Percentiles rank a stretch among this genome's conserved stretches.
These are phyloP conservation scores for Stagonosporopsis chrysanthemi DNA, from an alignment of 2,329 filamentous ascomycete genomes.

Conservation along the genomic window DNA sequence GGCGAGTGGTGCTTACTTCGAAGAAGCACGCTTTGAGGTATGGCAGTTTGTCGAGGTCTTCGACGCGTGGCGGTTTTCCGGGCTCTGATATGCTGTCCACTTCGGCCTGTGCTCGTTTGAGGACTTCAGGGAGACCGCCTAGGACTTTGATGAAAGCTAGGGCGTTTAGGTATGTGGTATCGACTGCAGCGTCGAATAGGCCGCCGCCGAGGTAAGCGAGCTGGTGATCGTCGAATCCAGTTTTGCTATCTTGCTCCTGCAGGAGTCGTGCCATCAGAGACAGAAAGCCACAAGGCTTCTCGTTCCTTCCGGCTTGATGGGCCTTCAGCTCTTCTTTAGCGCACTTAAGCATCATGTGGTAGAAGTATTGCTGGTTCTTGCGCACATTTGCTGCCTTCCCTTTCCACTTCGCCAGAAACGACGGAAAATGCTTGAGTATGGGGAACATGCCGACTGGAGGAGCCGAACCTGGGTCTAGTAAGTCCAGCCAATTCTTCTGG, in stretches of 20 bases:
- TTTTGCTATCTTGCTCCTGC: constrained; percentile 8
- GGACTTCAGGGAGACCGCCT: constrained; percentile 19
- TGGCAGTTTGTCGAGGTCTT: constrained; percentile 35
- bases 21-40: constrained; percentile 32
- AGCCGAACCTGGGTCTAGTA: background rate
- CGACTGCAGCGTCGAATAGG: constrained; percentile 30
- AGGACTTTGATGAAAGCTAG: constrained; percentile 21
- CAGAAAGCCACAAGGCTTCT: background rate
- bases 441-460: constrained; percentile 12
- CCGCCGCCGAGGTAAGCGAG: constrained; percentile 30
- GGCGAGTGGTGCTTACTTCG: background rate
- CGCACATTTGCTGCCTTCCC: constrained; percentile 1
- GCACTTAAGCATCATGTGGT: constrained; percentile 6
- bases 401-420: constrained; percentile 2
- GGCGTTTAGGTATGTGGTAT: constrained; percentile 26
- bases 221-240: constrained; percentile 23
- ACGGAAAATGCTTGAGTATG: constrained; percentile 4
- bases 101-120: constrained; percentile 26
- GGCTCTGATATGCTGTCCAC: constrained; percentile 25
- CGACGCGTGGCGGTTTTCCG: constrained; percentile 23
- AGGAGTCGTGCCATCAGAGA: constrained; percentile 4
- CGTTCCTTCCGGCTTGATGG: background rate
- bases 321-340: constrained; percentile 3
- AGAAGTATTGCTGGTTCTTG: constrained; percentile 2
- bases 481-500: constrained; percentile 9